These are phyloP conservation scores for Fusarium multiceps DNA, from an alignment of 2,329 filamentous ascomycete species.

Conservation along the genomic window DNA sequence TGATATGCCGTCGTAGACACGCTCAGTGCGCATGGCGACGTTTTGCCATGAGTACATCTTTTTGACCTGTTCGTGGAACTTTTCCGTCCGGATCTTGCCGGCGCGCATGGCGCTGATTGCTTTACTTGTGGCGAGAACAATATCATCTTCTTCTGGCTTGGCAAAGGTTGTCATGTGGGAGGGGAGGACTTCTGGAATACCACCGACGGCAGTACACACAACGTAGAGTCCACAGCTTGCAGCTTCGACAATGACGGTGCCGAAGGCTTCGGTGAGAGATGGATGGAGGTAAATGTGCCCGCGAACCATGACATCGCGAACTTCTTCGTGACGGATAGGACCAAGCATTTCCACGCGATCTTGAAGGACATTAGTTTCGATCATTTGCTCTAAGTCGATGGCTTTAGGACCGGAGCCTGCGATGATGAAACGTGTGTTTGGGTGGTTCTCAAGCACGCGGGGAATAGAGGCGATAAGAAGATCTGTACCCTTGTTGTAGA, in stretches of 20 bases:
- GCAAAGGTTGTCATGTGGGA: conserved; percentile 98
- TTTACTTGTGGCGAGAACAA: conserved; percentile 87
- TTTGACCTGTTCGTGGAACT: conserved; percentile 96
- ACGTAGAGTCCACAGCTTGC: conserved; percentile 96
- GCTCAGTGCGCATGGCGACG: conserved; percentile 90
- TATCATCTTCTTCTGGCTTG: conserved; percentile 94
- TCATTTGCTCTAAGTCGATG: conserved; percentile 97
- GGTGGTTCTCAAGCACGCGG: conserved; percentile 86
- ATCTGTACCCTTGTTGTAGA: conserved; percentile 99
- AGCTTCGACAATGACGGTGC: conserved; percentile 97
- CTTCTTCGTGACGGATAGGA: conserved; percentile 92
- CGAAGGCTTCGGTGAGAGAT: conserved; percentile 94
- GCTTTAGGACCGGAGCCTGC: conserved; percentile 95
- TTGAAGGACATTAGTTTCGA: conserved; percentile 93
- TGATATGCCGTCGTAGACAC: conserved; percentile 93
- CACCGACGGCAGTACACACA: conserved; percentile 94
- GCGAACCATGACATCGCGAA: conserved; percentile 95
- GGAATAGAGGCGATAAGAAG: conserved; percentile 96
- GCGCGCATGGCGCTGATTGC: conserved; percentile 88
- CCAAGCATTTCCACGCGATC: conserved; percentile 94
- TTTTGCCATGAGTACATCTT: conserved; percentile 99
- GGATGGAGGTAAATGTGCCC: conserved; percentile 98
- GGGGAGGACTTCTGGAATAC: conserved; percentile 95
- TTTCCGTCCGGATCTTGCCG: conserved; percentile 88
- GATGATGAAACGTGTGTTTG: conserved; percentile 96